A percentile compares a stretch with the other conserved stretches of the same genome.
These are phyloP conservation scores for Apophysomyces elegans DNA, from an alignment of 371 early-diverging fungal genomes.

Conservation along the genomic window DNA sequence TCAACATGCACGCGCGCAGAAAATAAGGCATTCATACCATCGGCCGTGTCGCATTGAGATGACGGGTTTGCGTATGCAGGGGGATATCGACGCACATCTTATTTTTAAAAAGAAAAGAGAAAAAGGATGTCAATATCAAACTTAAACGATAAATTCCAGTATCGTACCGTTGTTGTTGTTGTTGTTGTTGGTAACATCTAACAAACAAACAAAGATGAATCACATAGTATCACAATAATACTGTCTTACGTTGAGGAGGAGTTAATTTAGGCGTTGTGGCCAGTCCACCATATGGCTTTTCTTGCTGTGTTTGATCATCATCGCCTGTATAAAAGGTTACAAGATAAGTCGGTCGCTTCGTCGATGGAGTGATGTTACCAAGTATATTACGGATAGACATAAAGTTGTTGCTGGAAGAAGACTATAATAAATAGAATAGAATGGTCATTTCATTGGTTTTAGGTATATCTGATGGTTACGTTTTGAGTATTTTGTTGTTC, in stretches of 20 bases:
- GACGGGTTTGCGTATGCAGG: constrained; percentile 4
- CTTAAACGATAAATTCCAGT: neutral
- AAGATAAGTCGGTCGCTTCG: neutral
- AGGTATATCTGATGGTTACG: neutral
- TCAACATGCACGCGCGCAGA: constrained; percentile 5
- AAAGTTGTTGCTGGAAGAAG: constrained; percentile 20
- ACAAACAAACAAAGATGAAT: neutral
- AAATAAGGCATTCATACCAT: constrained; percentile 3
- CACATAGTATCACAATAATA: neutral
- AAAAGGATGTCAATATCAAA: neutral
- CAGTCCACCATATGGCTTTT: constrained; percentile 14
- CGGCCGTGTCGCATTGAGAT: constrained; percentile 7
- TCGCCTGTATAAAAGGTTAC: constrained; percentile 12
- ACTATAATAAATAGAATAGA: constrained; percentile 4
- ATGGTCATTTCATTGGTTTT: neutral
- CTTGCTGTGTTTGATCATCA: constrained; percentile 3
- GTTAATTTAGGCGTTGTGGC: constrained; percentile 2
- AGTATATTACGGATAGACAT: constrained; percentile 46
- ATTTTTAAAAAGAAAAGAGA: neutral
- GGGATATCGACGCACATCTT: constrained; percentile 5
- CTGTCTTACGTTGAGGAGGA: constrained; percentile 5
- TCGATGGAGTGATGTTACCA: constrained; percentile 21
- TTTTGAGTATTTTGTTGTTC: neutral
- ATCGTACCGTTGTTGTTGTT: neutral
- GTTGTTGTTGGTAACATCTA: neutral